These are phyloP conservation scores for Setaria italica DNA, from an alignment of 202 grass and related monocot species.

Conservation along the genomic window DNA sequence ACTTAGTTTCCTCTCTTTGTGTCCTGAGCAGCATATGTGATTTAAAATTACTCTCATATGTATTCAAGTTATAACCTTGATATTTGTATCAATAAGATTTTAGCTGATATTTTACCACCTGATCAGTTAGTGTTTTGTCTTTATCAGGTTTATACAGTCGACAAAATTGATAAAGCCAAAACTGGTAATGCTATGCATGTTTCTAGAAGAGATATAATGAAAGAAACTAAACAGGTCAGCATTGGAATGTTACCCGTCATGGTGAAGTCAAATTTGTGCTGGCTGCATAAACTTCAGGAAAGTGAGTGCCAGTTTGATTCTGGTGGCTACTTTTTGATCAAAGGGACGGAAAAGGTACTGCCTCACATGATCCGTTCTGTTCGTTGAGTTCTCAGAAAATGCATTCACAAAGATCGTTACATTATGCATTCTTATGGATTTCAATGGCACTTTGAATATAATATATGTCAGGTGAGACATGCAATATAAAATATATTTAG, in stretches of 20 bases:
- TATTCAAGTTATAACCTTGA: conserved; percentile 21
- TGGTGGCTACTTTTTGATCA: conserved; percentile 94
- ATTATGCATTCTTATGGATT: conserved; percentile 11
- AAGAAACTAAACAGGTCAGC: conserved; percentile 60
- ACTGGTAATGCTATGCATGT: conserved; percentile 52
- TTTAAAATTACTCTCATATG: conserved; percentile 5
- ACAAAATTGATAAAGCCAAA: conserved; percentile 67
- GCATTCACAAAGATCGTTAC: conserved; percentile 19
- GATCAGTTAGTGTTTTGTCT: conserved; percentile 40
- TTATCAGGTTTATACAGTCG: conserved; percentile 76
- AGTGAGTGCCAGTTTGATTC: conserved; percentile 85
- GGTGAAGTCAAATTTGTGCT: conserved; percentile 89
- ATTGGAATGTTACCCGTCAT: conserved; percentile 83
- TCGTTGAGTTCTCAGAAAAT: conserved; percentile 30
- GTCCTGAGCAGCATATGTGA: conserved; percentile 4
- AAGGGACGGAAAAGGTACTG: conserved; percentile 87
- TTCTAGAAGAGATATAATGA: conserved; percentile 54
- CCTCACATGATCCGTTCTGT: conserved; percentile 40
- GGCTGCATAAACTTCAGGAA: conserved; percentile 65
- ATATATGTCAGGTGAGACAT: neutral
- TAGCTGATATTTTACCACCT: conserved; percentile 39
- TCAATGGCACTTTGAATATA: neutral
- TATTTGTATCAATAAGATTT: neutral
- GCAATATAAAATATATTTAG: conserved; percentile 2
- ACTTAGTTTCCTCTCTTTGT: conserved; percentile 18